Percentiles rank a stretch among this genome's conserved stretches.
phyloP scores from a whole-genome alignment of 495 filamentous ascomycete species.

The Paragyromitra xinjiangensis region DNA sequence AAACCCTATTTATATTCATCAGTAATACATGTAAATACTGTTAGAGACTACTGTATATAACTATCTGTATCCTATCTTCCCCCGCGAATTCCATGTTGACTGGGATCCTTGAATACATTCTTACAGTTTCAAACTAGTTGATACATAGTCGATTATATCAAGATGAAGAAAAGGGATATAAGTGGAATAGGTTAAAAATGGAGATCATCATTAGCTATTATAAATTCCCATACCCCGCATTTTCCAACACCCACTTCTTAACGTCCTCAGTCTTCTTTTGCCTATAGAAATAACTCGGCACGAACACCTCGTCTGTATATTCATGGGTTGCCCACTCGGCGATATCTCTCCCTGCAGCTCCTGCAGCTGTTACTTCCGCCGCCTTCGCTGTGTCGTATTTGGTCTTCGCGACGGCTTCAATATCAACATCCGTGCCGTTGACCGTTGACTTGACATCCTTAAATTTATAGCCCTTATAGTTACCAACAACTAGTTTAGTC shows the following conservation, averaged over 20 bases:
- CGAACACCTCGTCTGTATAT: slow-evolving; percentile 39
- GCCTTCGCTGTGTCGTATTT: slow-evolving; percentile 33
- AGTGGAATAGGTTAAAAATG: neutral
- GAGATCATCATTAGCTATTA: neutral
- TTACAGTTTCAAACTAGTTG: neutral
- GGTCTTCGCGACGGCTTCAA: slow-evolving; percentile 39
- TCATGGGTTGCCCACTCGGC: slow-evolving; percentile 45
- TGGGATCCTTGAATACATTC: neutral
- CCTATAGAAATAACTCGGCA: slow-evolving; percentile 29
- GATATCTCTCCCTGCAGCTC: slow-evolving; percentile 18
- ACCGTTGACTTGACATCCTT: slow-evolving; percentile 40
- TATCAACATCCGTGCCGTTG: slow-evolving; percentile 31
- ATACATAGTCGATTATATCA: neutral
- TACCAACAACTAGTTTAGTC: slow-evolving; percentile 34
- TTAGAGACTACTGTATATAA: no score
- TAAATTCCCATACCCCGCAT: slow-evolving; percentile 40
- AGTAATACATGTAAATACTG: no score
- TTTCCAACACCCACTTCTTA: slow-evolving; percentile 39
- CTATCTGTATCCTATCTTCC: no score
- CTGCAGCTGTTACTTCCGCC: slow-evolving; percentile 34
- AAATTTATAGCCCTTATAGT: slow-evolving; percentile 46
- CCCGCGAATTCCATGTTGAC: neutral
- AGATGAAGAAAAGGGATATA: neutral
- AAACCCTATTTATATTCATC: no score
- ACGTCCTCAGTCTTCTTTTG: slow-evolving; percentile 37